Conservation (phyloP, 805 yeast species). For the Cyberlindnera saturnus region DNA sequence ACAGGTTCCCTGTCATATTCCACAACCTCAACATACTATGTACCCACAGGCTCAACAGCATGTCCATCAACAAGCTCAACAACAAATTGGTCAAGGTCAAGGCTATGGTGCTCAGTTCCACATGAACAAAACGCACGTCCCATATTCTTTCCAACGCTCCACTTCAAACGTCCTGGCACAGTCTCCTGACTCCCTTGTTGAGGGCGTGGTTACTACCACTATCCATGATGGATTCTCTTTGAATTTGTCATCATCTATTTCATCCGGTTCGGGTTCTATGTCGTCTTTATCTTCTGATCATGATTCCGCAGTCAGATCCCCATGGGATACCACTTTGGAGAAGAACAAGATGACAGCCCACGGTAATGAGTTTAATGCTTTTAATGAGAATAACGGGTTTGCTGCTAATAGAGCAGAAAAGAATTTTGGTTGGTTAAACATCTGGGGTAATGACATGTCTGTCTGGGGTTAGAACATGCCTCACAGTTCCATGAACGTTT, state of each 20-base stretch:
- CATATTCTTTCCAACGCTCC: no score
- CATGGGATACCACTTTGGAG: no score
- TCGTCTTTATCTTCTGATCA: conserved; percentile 11
- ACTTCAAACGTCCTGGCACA: no score
- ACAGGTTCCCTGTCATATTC: no score
- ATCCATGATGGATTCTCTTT: conserved; percentile 6
- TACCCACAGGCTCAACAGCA: no score
- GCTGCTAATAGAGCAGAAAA: background rate
- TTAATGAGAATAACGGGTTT: conserved; percentile 5
- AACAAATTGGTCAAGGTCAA: no score
- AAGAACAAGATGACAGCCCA: no score
- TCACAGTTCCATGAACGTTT: background rate
- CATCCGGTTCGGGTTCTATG: conserved; percentile 19
- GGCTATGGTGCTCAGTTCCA: no score
- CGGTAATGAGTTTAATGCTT: background rate
- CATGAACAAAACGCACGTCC: no score
- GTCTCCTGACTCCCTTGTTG: background rate
- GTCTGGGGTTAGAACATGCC: conserved; percentile 21
- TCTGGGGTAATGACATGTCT: conserved; percentile 27
- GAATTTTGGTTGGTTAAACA: conserved; percentile 22
- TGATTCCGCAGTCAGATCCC: background rate
- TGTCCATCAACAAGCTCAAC: no score
- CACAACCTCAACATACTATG: no score
- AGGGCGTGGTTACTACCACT: background rate
- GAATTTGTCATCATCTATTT: conserved; percentile 20